Evolutionary conservation across 495 filamentous ascomycete species (phyloP).

Genomic region (Pseudevernia furfuracea): DNA sequence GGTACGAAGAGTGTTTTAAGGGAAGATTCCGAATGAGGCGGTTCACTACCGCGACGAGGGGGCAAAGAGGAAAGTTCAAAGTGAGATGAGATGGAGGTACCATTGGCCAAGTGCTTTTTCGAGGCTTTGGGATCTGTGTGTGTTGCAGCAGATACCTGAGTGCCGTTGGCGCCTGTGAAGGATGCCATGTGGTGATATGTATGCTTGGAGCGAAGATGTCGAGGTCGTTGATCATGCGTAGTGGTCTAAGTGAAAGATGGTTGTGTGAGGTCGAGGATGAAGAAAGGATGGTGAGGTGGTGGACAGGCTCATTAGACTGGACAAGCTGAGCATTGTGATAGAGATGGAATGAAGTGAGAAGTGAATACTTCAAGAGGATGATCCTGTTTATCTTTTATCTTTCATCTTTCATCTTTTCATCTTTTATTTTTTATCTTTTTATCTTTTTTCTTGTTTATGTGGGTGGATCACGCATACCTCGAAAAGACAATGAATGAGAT

Average conservation of each 20-base stretch:
- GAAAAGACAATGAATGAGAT: too few relatives aligned
- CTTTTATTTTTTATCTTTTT: background rate
- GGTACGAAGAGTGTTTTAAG: background rate
- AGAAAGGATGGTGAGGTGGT: conserved; percentile 8
- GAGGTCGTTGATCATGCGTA: background rate
- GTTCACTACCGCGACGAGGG: conserved; percentile 14
- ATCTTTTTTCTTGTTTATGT: too few relatives aligned
- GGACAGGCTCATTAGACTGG: background rate
- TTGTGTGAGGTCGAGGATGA: background rate
- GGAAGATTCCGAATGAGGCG: background rate
- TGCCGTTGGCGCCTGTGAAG: conserved; percentile 4
- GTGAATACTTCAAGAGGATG: too few relatives aligned
- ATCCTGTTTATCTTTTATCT: too few relatives aligned
- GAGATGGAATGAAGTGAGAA: background rate
- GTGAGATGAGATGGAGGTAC: conserved; percentile 18
- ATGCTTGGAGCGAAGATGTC: conserved; percentile 6
- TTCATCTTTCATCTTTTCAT: background rate
- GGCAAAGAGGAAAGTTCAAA: conserved; percentile 6
- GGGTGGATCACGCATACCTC: too few relatives aligned
- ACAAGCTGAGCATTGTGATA: background rate
- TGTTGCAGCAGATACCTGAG: conserved; percentile 19
- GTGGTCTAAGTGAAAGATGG: background rate
- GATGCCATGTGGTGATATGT: conserved; percentile 13
- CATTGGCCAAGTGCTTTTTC: conserved; percentile 24
- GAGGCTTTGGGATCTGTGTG: conserved; percentile 23